Evolutionary conservation across 108 stramenopile genomes (phyloP), one percentile per base, ranked within the genome.

Genomic region (Cyclostephanos tholiformis): DNA sequence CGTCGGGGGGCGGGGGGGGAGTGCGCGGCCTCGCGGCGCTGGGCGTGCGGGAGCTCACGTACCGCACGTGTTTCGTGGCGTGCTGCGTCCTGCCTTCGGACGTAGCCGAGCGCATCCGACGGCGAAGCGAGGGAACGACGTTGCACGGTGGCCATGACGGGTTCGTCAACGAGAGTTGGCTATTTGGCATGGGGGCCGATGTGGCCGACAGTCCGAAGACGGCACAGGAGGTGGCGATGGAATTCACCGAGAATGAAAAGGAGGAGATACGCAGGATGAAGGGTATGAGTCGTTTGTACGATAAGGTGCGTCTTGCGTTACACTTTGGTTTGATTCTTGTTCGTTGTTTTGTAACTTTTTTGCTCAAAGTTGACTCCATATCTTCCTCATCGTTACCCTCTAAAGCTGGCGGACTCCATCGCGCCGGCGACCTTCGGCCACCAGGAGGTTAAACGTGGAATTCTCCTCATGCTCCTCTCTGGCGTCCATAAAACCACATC

Each of bases 381-480:
- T 22, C 3, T 65, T 44, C 5, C 11, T 11, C n/a, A 22, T 9
- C 48, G 12, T 7, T 65, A 39, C 4, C 9, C 17, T 36, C 26
- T 67, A 63, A 29, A 90, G 80, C 81, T 97, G 77, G 92, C 88
- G 7, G 89, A 90, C 41, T 92, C 91, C 13, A 92, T 99, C 38
- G 92, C 92, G 22, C 99, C 99, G 23, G 77, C 77, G 4, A 97
- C 98, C n/a, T 98, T 96, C 76, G 98, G 99, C 20, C 97, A 98
- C 75, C 69, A 79, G 16, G 96, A 99, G 80, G 92, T 99, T 8
- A 99, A 99, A 75, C 89, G 96, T 35, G 99, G 98, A 11, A 92
- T 99, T 6, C 82, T 99, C 16, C 86, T 99, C 10, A 95, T 97
- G 96, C 82, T 99, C 22, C 69, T 99, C 36, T 96, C 97, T 19